Percentiles rank a stretch among this genome's conserved stretches.
These are phyloP conservation scores for Penicillium sp. DNA, from an alignment of 2,329 filamentous ascomycete genomes.

Conservation along the genomic window DNA sequence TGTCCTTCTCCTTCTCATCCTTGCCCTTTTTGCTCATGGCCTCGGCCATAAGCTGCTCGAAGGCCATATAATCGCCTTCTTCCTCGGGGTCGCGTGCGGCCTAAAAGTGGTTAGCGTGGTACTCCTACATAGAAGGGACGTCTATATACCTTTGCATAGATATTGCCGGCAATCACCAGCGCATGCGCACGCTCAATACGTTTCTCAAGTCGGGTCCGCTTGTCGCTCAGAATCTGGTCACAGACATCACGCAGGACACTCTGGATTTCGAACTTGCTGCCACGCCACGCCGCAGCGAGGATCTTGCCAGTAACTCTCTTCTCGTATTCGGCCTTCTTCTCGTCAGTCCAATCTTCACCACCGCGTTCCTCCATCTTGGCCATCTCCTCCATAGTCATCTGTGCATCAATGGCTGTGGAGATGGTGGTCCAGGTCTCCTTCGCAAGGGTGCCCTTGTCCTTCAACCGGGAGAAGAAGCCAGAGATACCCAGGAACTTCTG, in stretches of 20 bases:
- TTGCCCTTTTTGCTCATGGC: slow-evolving; percentile 91
- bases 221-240: slow-evolving; percentile 77
- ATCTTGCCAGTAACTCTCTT: slow-evolving; percentile 96
- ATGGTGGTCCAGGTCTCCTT: slow-evolving; percentile 99
- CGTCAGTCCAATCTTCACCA: slow-evolving; percentile 96
- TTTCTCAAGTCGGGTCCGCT: slow-evolving; percentile 77
- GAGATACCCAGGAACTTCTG: slow-evolving; percentile 96
- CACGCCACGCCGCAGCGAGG: slow-evolving; percentile 90
- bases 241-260: slow-evolving; percentile 92
- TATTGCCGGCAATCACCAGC: slow-evolving; percentile 80
- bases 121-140: neutral
- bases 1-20: slow-evolving; percentile 73
- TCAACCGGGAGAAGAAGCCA: slow-evolving; percentile 89
- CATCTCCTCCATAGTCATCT: slow-evolving; percentile 99
- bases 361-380: slow-evolving; percentile 90
- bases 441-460: slow-evolving; percentile 93
- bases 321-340: slow-evolving; percentile 94
- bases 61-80: slow-evolving; percentile 97
- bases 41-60: slow-evolving; percentile 96
- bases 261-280: slow-evolving; percentile 97
- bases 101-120: slow-evolving; percentile 47
- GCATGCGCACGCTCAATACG: slow-evolving; percentile 87
- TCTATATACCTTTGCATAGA: slow-evolving; percentile 73
- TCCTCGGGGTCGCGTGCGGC: slow-evolving; percentile 87
- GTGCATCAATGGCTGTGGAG: slow-evolving; percentile 90